Base-by-base conservation (phyloP, 2,329 filamentous ascomycete species). In the Chaetomium sp. region DNA sequence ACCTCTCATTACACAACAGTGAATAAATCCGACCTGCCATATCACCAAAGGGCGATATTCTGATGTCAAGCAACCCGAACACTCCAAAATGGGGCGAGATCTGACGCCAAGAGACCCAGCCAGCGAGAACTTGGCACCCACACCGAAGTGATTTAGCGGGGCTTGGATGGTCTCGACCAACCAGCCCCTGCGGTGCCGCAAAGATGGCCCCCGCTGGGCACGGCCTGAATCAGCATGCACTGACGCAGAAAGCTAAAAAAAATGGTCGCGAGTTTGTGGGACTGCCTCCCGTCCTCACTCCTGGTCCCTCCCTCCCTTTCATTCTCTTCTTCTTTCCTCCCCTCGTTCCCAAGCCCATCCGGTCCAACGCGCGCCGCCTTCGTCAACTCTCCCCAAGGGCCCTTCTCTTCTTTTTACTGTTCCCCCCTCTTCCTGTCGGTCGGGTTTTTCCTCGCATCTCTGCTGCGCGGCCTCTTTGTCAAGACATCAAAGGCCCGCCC, bases 311-410 rank as follows among this genome's bases (percentile, higher is more conserved):
- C 27, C 60, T 69, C 63, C 60, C 62, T 29, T 67, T 63, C 60
- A 12, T 38, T 33, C 60, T 58, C 55, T 55, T 54, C 58, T 29
- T 66, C 65, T 62, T 60, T 60, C 65, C 49, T 56, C 38, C 38
- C 6, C 58, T 25, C 57, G 56, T 63, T 56, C 56, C 62, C 56
- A 49, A 42, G 55, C 62, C 63, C 62, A 55, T 38, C 56, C 58
- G 62, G 65, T 65, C 62, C 66, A 69, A 68, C 68, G 72, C 79
- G 78, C 79, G 75, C 78, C 78, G 78, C 78, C 78, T 78, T 67
- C 76, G 79, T 75, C 79, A 80, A 80, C 71, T 57, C 68, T 72
- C 74, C 71, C 70, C 69, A 69, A 75, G 78, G 78, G 78, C 78
- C 77, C 77, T 75, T 74, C 77, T 77, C 73, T 74, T 75, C 75